Evolutionary conservation across 495 filamentous ascomycete genomes (phyloP).

Genomic region (Aspergillus olivimuriae): DNA sequence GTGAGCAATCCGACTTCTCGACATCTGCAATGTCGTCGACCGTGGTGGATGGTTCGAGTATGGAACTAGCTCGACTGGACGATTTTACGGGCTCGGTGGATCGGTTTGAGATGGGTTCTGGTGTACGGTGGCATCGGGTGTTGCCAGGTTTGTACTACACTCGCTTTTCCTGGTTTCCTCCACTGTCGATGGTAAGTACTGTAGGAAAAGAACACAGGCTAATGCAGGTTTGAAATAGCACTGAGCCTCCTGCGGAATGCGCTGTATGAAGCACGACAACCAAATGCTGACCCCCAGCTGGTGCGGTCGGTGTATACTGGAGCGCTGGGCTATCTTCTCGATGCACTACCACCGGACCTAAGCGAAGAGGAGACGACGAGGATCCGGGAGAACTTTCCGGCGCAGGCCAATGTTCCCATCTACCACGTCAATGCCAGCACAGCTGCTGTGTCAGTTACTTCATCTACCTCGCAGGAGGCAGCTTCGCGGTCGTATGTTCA

Average conservation of each 20-base stretch:
- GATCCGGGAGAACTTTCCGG: conserved; percentile 27
- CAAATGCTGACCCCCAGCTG: conserved; percentile 32
- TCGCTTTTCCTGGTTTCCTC: no score
- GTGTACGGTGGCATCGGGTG: conserved; percentile 36
- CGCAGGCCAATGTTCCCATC: conserved; percentile 18
- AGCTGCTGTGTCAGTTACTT: conserved; percentile 18
- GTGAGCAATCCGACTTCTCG: conserved; percentile 2
- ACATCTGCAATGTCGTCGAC: conserved; percentile 9
- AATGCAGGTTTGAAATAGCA: no score
- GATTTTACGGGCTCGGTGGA: conserved; percentile 2
- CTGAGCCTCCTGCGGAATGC: conserved; percentile 36
- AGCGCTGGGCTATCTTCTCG: conserved; percentile 58
- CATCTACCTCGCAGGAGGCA: neutral
- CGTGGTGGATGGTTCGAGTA: conserved; percentile 7
- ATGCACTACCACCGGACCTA: conserved; percentile 56
- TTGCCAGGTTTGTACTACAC: conserved; percentile 27
- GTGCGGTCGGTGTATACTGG: conserved; percentile 63
- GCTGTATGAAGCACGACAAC: conserved; percentile 33
- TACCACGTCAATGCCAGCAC: no score
- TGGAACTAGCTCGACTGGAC: conserved; percentile 7
- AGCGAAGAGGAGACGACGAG: conserved; percentile 28
- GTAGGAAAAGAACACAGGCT: no score
- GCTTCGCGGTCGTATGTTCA: conserved; percentile 47
- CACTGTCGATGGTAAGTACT: neutral
- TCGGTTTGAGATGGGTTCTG: conserved; percentile 30